Conservation (phyloP, 495 filamentous ascomycete genomes). For the Talaromyces proteolyticus region DNA sequence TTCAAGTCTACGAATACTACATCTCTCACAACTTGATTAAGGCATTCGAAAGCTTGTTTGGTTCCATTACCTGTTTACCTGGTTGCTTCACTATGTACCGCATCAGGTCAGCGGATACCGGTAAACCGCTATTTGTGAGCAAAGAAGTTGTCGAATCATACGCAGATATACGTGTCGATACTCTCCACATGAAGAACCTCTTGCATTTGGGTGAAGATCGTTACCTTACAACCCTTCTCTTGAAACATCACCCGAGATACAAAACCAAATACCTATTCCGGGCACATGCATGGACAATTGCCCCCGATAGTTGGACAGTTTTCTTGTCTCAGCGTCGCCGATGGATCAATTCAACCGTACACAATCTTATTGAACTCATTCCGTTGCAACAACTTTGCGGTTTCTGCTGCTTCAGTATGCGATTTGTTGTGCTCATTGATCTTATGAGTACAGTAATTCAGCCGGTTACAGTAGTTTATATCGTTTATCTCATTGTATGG, state of each 20-base stretch:
- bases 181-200: conserved; percentile 97
- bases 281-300: conserved; percentile 93
- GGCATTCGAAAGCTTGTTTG: conserved; percentile 97
- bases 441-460: conserved; percentile 86
- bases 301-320: conserved; percentile 86
- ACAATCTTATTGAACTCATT: conserved; percentile 95
- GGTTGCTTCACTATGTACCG: conserved; percentile 99
- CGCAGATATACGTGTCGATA: conserved; percentile 89
- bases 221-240: conserved; percentile 88
- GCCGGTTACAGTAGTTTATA: conserved; percentile 88
- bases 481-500: conserved; percentile 80
- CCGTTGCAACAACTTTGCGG: conserved; percentile 90
- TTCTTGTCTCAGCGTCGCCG: conserved; percentile 97
- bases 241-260: conserved; percentile 88
- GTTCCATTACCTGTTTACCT: conserved; percentile 93
- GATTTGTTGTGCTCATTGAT: conserved; percentile 95
- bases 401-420: conserved; percentile 99
- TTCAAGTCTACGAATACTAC: conserved; percentile 99
- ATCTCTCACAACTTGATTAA: conserved; percentile 98
- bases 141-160: conserved; percentile 83
- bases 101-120: conserved; percentile 85
- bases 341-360: conserved; percentile 99
- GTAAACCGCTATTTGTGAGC: conserved; percentile 94
- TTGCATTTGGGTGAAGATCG: conserved; percentile 89
- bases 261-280: conserved; percentile 96